These are phyloP conservation scores for Suillus subalutaceus DNA, from an alignment of 768 basidiomycete genomes.

Conservation along the genomic window DNA sequence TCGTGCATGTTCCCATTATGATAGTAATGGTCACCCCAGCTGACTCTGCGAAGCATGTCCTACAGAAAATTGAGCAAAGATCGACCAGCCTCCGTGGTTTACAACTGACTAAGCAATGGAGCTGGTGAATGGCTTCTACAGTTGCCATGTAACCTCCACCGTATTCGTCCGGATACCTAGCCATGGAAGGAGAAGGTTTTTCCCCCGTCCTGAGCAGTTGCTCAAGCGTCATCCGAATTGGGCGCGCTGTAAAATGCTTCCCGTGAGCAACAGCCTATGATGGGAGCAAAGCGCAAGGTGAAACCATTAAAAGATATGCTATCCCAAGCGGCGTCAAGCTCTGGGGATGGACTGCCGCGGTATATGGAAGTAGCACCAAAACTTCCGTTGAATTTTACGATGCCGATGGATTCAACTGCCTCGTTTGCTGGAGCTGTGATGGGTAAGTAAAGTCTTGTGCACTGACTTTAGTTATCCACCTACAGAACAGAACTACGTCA, in stretches of 20 bases:
- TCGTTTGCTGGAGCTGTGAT: slow-evolving; percentile 15
- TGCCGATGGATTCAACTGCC: slow-evolving; percentile 10
- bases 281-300: not conserved
- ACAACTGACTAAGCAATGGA: slow-evolving; percentile 16
- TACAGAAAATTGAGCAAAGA: not conserved
- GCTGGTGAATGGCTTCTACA: slow-evolving; percentile 14
- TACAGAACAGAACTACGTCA: not conserved
- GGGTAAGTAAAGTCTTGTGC: not conserved
- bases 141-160: slow-evolving; percentile 19
- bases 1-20: slow-evolving; percentile 2
- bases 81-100: not conserved
- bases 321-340: slow-evolving; percentile 13
- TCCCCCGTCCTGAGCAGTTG: slow-evolving; percentile 14
- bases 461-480: not conserved
- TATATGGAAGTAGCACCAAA: slow-evolving; percentile 6
- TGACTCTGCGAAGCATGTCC: slow-evolving; percentile 17
- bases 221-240: slow-evolving; percentile 14
- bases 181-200: slow-evolving; percentile 3
- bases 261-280: not conserved
- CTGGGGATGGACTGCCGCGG: slow-evolving; percentile 9
- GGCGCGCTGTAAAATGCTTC: not conserved
- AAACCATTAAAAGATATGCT: slow-evolving; percentile 5
- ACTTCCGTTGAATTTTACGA: slow-evolving; percentile 10
- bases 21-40: slow-evolving; percentile 8
- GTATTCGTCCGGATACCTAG: slow-evolving; percentile 15